These are phyloP conservation scores for Phytophthora colocasiae DNA, from an alignment of 352 stramenopile species.

Conservation along the genomic window DNA sequence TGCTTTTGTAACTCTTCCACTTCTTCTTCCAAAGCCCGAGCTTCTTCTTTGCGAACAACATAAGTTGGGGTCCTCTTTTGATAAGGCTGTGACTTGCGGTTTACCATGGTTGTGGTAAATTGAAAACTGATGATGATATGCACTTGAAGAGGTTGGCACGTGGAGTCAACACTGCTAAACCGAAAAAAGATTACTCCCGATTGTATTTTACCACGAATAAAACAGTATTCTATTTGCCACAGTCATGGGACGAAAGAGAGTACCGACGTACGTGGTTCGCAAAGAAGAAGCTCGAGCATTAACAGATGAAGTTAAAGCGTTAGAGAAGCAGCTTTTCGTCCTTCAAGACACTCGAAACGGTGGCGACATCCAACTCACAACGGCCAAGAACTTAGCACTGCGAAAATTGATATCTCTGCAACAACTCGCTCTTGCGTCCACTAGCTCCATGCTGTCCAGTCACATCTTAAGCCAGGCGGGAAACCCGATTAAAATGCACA, in stretches of 20 bases:
- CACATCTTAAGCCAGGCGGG: background rate
- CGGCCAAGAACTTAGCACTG: background rate
- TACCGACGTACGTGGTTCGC: slow-evolving; percentile 18
- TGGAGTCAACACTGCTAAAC: too few species aligned
- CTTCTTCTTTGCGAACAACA: too few species aligned
- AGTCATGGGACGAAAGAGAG: slow-evolving; percentile 18
- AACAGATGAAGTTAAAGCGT: slow-evolving; percentile 1
- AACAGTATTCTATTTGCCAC: slow-evolving; percentile 1
- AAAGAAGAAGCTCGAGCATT: slow-evolving; percentile 17
- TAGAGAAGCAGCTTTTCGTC: slow-evolving; percentile 9
- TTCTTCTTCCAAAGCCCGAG: too few species aligned
- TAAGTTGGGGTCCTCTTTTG: too few species aligned
- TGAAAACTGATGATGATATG: too few species aligned
- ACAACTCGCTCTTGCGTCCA: background rate
- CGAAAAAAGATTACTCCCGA: too few species aligned
- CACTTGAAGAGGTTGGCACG: too few species aligned
- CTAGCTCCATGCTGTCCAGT: background rate
- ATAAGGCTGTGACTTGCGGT: too few species aligned
- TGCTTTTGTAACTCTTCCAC: too few species aligned
- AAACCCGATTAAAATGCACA: slow-evolving; percentile 13
- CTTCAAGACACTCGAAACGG: slow-evolving; percentile 11
- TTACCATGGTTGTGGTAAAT: too few species aligned
- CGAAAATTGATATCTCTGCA: too few species aligned
- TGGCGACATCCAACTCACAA: background rate
- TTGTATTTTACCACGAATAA: too few species aligned